Base-by-base conservation (phyloP, 176 grass and related monocot genomes). In the Oryza punctata region DNA sequence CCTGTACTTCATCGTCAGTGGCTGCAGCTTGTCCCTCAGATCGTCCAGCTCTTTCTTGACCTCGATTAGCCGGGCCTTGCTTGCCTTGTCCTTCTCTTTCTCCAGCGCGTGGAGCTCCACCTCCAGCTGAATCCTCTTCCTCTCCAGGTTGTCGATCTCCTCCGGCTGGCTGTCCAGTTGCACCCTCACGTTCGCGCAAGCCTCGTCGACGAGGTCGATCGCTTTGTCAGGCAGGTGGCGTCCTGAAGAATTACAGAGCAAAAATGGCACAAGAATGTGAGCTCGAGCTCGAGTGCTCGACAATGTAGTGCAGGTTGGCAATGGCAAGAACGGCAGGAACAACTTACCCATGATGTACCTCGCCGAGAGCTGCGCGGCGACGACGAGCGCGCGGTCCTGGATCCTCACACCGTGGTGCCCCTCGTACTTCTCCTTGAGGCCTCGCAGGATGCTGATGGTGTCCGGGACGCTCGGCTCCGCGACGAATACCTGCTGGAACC, bases 11-110 rank as follows among this genome's bases (percentile, higher is more conserved):
- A 93, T 96, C 38, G 78, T 68, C 73, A 97, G 47, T 3, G 89
- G 94, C 54, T 97, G 94, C 43, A 97, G 78, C 65, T 93, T 97
- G 87, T 93, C 94, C 87, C 94, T 85, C 54, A 97, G 25, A 76
- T 97, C 84, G 70, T 93, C 94, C 80, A 97, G 57, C 81, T 97
- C 91, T 52, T 85, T 96, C 65, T 21, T 79, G 9, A 96, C 91
- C 87, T 97, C 89, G 12, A 94, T 64, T 4, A 97, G 79, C 46
- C 94, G 84, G 10, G 85, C 88, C 70, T 90, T 97, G 81, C 88
- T 93, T 44, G 91, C 94, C 72, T 94, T 97, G 69, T 97, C 94
- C 69, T 97, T 97, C 78, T 97, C 94, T 69, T 94, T 97, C 87
- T 97, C 94, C 26, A 97, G 87, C 0, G 91, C 89, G 81, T 93